Conservation (phyloP, 176 grass and related monocot species). For the Hordeum marinum region DNA sequence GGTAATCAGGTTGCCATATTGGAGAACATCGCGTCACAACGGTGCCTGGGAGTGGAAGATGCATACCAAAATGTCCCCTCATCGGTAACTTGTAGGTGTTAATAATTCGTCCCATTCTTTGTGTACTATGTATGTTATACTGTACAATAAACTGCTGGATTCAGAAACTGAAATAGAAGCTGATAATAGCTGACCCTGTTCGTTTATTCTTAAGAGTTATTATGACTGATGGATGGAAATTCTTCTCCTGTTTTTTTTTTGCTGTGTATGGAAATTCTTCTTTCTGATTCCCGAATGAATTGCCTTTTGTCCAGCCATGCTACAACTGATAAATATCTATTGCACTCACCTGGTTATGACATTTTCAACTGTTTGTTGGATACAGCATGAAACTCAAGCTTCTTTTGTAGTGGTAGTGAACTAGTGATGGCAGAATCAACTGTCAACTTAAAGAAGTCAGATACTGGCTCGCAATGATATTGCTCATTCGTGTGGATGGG, state of each 20-base stretch:
- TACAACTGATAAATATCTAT: neutral
- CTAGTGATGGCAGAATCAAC: too few species aligned
- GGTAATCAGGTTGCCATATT: neutral
- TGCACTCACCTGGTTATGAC: neutral
- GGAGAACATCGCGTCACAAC: neutral
- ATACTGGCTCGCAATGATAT: neutral
- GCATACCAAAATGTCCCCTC: slow-evolving; percentile 14
- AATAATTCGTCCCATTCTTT: slow-evolving; percentile 23
- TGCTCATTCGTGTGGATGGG: neutral
- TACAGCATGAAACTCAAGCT: too few species aligned
- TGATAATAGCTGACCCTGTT: neutral
- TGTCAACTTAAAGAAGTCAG: neutral
- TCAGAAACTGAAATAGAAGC: neutral
- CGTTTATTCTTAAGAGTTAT: neutral
- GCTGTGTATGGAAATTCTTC: neutral
- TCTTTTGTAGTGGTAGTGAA: too few species aligned
- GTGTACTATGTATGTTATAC: slow-evolving; percentile 31
- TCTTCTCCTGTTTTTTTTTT: neutral
- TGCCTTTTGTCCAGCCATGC: neutral
- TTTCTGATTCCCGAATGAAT: neutral
- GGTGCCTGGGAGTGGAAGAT: neutral
- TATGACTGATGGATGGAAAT: neutral
- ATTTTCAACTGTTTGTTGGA: too few species aligned
- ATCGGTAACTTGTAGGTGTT: neutral
- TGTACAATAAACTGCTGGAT: slow-evolving; percentile 11